Conservation (phyloP, 495 filamentous ascomycete species). For the Pyronema omphalodes region DNA sequence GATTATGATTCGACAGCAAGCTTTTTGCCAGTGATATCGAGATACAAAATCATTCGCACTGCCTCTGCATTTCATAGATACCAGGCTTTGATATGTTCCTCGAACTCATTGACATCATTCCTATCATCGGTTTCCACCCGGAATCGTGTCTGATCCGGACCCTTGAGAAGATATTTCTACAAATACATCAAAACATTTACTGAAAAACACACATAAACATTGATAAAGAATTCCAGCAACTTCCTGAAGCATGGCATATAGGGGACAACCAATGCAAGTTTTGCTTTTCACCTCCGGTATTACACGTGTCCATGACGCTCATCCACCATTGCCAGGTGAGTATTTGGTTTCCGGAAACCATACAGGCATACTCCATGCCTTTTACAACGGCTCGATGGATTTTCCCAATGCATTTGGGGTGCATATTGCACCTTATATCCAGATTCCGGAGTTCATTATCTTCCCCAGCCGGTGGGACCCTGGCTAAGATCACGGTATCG, state of each 20-base stretch:
- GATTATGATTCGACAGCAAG: slow-evolving; percentile 1
- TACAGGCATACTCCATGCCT: slow-evolving; percentile 4
- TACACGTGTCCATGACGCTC: not conserved
- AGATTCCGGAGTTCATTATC: too few relatives aligned
- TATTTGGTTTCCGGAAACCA: not conserved
- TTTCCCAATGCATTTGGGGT: too few relatives aligned
- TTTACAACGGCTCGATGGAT: not conserved
- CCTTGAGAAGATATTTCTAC: slow-evolving; percentile 13
- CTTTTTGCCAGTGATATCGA: slow-evolving; percentile 2
- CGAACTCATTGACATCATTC: slow-evolving; percentile 1
- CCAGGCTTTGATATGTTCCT: slow-evolving; percentile 8
- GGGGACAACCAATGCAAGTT: slow-evolving; percentile 4
- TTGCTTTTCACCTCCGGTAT: slow-evolving; percentile 3
- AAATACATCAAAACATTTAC: slow-evolving; percentile 13
- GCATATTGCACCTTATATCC: too few relatives aligned
- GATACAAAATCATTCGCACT: slow-evolving; percentile 6
- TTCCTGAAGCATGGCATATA: slow-evolving; percentile 8
- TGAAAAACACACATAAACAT: slow-evolving; percentile 11
- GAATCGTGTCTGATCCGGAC: slow-evolving; percentile 4
- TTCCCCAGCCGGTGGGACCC: too few relatives aligned
- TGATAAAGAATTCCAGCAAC: slow-evolving; percentile 8
- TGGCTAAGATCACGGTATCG: too few relatives aligned
- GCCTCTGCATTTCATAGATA: slow-evolving; percentile 8
- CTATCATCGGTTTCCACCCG: not conserved
- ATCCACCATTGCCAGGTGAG: not conserved